phyloP scores from a whole-genome alignment of 257 asterid species.

The Solanum pimpinellifolium region DNA sequence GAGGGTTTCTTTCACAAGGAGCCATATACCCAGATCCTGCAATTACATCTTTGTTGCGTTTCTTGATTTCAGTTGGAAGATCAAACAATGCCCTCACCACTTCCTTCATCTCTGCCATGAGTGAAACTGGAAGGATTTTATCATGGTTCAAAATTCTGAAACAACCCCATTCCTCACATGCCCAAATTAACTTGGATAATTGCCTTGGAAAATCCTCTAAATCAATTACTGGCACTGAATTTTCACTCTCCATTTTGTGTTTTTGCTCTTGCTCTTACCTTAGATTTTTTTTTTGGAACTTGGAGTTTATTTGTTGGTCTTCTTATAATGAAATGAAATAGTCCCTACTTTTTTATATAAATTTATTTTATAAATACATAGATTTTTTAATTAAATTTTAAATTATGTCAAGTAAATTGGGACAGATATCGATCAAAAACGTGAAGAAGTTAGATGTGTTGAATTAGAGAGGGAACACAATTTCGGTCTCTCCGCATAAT shows the following conservation, averaged over 20 bases:
- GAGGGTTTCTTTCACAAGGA: slow-evolving; percentile 40
- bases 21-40: slow-evolving; percentile 57
- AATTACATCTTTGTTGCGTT: slow-evolving; percentile 30
- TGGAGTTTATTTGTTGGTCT: neutral
- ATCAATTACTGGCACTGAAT: slow-evolving; percentile 28
- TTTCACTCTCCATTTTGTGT: neutral
- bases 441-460: neutral
- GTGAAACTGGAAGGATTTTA: slow-evolving; percentile 14
- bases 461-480: neutral
- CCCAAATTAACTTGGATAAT: slow-evolving; percentile 10
- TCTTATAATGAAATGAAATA: neutral
- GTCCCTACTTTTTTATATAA: neutral
- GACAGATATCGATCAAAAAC: fast-evolving
- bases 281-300: neutral
- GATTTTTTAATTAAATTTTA: too few relatives aligned
- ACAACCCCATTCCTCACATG: slow-evolving; percentile 36
- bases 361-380: too few relatives aligned
- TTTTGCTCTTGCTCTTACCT: neutral
- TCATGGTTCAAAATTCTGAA: slow-evolving; percentile 20
- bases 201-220: slow-evolving; percentile 22
- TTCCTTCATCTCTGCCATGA: slow-evolving; percentile 43
- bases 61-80: slow-evolving; percentile 41
- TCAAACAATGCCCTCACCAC: slow-evolving; percentile 33
- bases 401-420: too few relatives aligned
- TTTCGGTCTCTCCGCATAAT: neutral